Percentiles rank a stretch among this genome's conserved stretches.
Conservation (phyloP, 2,329 filamentous ascomycete species). For the Pestalotiopsis sp. region DNA sequence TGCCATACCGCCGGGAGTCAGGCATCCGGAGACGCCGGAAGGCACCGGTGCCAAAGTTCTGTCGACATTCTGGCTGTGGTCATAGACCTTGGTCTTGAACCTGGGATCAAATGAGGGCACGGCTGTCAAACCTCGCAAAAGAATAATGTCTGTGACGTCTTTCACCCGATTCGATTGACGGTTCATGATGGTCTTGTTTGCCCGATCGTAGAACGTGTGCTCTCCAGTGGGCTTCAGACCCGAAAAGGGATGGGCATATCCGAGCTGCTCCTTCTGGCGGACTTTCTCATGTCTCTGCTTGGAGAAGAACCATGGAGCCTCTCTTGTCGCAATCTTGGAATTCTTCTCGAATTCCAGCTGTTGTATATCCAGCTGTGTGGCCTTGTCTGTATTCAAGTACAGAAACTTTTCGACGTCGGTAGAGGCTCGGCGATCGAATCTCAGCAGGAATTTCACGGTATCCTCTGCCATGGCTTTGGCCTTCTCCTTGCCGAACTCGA, state of each 20-base stretch:
- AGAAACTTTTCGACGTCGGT: conserved; percentile 64
- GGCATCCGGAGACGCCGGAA: conserved; percentile 63
- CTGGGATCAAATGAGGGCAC: conserved; percentile 46
- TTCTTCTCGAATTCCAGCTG: conserved; percentile 39
- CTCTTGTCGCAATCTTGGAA: conserved; percentile 28
- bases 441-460: not conserved
- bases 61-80: conserved; percentile 75
- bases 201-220: conserved; percentile 27
- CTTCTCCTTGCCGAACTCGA: conserved; percentile 25
- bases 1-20: conserved; percentile 65
- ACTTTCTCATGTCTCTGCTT: conserved; percentile 59
- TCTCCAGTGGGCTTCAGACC: conserved; percentile 56
- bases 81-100: conserved; percentile 49
- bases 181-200: conserved; percentile 35
- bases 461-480: not conserved
- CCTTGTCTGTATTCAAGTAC: conserved; percentile 52
- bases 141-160: conserved; percentile 66
- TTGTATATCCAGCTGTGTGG: conserved; percentile 50
- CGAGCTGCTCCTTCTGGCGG: conserved; percentile 50
- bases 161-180: conserved; percentile 58
- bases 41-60: conserved; percentile 46
- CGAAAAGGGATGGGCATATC: conserved; percentile 57
- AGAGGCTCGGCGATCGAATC: conserved; percentile 58
- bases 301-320: conserved; percentile 55
- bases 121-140: conserved; percentile 44